Evolutionary conservation across 2,329 filamentous ascomycete species (phyloP).

Genomic region (Ceratocystis albifundus): DNA sequence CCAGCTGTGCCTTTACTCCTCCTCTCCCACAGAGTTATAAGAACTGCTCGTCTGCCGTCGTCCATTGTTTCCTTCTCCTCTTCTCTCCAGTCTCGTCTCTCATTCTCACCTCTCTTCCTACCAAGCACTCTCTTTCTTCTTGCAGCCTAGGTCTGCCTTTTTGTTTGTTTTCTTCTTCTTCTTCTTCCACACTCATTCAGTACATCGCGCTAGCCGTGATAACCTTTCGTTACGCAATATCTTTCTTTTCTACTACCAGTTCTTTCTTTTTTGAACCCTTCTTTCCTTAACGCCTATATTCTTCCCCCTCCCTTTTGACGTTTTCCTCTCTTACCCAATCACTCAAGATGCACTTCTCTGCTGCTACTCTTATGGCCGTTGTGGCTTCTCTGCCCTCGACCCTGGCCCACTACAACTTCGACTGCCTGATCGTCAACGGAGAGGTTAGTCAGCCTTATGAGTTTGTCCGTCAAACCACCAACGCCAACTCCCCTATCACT

Average conservation of each 20-base stretch:
- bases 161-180: not conserved
- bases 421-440: slow-evolving; percentile 37
- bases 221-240: not conserved
- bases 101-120: slow-evolving; percentile 10
- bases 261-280: not conserved
- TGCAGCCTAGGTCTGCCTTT: slow-evolving; percentile 14
- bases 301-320: not conserved
- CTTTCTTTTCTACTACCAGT: not conserved
- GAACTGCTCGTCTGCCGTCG: not conserved
- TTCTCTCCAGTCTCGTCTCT: slow-evolving; percentile 14
- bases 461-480: slow-evolving; percentile 41
- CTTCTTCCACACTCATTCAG: slow-evolving; percentile 5
- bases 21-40: not conserved
- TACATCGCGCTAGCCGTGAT: slow-evolving; percentile 15
- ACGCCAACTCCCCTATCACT: slow-evolving; percentile 35
- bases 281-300: too few relatives aligned
- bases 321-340: not conserved
- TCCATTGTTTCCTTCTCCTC: not conserved
- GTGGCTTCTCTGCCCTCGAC: slow-evolving; percentile 27
- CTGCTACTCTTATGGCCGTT: slow-evolving; percentile 27
- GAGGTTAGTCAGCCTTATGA: slow-evolving; percentile 37
- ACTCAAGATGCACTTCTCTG: slow-evolving; percentile 27
- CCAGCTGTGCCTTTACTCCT: too few relatives aligned
- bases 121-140: slow-evolving; percentile 6
- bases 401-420: slow-evolving; percentile 37